Evolutionary conservation across 345 rosid genomes (phyloP), one percentile per base, ranked within the genome.

Genomic region (Bruguiera sexangula): DNA sequence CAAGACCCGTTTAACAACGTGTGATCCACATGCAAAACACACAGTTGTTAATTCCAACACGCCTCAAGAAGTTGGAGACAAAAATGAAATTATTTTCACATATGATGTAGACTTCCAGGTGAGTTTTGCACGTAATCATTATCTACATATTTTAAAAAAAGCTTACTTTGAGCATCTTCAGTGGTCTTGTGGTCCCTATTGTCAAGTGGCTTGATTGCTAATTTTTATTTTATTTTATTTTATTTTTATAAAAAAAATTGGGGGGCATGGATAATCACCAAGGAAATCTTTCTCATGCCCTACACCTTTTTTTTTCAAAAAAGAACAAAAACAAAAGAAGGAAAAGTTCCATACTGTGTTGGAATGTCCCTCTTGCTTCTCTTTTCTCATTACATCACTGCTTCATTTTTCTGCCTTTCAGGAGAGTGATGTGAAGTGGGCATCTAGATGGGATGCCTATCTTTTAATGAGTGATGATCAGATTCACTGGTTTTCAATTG

Each of bases 31-130:
- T 74, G 62, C 90, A 6, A 93, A 85, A 62, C 96, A 82, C 22
- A 73, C 83, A 4, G 96, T 93, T 69, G 85, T 81, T 71, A 93
- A 86, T 69, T 90, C 98, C 53, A 85, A 88, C 78, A 70, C 89
- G 69, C 98, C 98, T 72, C 98, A 90, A 81, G 98, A 90, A 81
- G 95, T 90, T 69, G 92, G 83, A 32, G 85, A 82, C 60, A 83
- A 83, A 37, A 87, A 89, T 58, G 98, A 93, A 80, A 82, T 93
- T 58, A 83, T 93, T 61, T 87, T 90, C 89, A 93, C 96, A n/a
- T 93, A 88, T 72, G 98, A 90, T 73, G 96, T 93, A 73, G 96
- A 87, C 39, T 93, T 90, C 81, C 84, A 79, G 96, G 98, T 81
- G 62, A 73, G 87, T 39, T 80, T 52, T 66, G 58, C 54, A 51